Evolutionary conservation across 495 filamentous ascomycete genomes (phyloP).

Genomic region (Penicillium atrosanguineum): DNA sequence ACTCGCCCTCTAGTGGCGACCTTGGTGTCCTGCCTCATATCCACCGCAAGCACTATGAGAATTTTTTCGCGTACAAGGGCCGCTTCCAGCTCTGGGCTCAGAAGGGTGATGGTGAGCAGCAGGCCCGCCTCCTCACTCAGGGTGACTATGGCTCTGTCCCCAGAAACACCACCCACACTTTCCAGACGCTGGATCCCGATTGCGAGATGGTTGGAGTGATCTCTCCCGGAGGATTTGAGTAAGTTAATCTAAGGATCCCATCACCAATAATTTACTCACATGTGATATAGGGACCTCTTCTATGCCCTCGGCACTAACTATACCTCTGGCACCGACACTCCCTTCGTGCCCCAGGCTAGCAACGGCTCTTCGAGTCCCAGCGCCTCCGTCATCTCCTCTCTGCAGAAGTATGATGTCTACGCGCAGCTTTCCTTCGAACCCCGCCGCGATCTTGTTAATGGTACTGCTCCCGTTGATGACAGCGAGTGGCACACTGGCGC

Average conservation of each 20-base stretch:
- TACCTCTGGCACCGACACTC: conserved; percentile 25
- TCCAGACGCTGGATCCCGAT: conserved; percentile 33
- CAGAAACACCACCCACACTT: conserved; percentile 15
- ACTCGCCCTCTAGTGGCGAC: no score
- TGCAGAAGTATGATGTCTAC: conserved; percentile 34
- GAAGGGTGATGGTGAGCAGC: no score
- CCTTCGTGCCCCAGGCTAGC: conserved; percentile 23
- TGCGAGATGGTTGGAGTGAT: conserved; percentile 45
- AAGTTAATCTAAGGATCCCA: conserved; percentile 1
- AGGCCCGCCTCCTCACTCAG: no score
- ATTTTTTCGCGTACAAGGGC: no score
- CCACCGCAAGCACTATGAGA: no score
- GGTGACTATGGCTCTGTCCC: no score
- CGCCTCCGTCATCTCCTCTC: conserved; percentile 17
- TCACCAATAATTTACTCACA: neutral
- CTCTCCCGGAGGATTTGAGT: conserved; percentile 46
- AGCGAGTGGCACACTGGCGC: conserved; percentile 31
- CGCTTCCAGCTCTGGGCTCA: no score
- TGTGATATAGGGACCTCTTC: conserved; percentile 33
- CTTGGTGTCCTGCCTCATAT: no score
- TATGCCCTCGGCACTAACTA: conserved; percentile 32
- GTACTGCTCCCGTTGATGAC: conserved; percentile 24
- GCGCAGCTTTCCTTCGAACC: conserved; percentile 35
- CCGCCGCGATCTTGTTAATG: conserved; percentile 36
- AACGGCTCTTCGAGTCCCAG: conserved; percentile 11